Evolutionary conservation across 2,329 filamentous ascomycete species (phyloP), one percentile per base, ranked within the genome.

Genomic region (Westerdykella aurantiaca): DNA sequence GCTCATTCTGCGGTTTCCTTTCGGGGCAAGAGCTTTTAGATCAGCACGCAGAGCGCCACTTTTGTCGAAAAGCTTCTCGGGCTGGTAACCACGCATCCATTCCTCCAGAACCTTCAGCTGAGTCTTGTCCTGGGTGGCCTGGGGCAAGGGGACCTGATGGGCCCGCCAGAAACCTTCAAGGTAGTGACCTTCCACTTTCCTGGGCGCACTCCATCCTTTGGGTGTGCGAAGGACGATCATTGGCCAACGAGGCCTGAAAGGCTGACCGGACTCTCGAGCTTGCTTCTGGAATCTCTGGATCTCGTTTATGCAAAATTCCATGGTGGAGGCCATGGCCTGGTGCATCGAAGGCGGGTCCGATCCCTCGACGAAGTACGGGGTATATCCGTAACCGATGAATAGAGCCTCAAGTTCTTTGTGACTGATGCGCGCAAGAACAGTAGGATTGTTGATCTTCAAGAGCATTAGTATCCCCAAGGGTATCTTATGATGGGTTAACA

Each of bases 301-400:
- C 59, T 88, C 81, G 13, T 73, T 64, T 14, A 90, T 79, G 57
- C 83, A 87, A 52, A 80, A 76, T 63, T 90, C 85, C 22, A 90
- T 69, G 0, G 86, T 89, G 35, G 79, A 78, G 11, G 86, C 85
- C 85, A 89, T 89, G 44, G 85, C 85, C 64, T 89, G 85, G 60
- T 89, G 84, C 85, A 90, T 89, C 37, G 76, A 78, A 29, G 85
- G 77, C 22, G 85, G 60, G 42, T 90, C 85, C 50, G 81, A 80
- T 39, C 86, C 86, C 60, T 89, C 85, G 38, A 90, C 86, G 55
- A 89, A 88, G 67, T 88, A 88, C 7, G 86, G 85, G 39, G 81
- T 79, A 81, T 83, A 90, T 52, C 86, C 86, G 57, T 88, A 89
- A 23, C 86, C 86, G 34, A 78, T 51, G 66, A 90, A 85, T 14